phyloP scores from a whole-genome alignment of 2,329 filamentous ascomycete genomes.

The Xylaria sp. region DNA sequence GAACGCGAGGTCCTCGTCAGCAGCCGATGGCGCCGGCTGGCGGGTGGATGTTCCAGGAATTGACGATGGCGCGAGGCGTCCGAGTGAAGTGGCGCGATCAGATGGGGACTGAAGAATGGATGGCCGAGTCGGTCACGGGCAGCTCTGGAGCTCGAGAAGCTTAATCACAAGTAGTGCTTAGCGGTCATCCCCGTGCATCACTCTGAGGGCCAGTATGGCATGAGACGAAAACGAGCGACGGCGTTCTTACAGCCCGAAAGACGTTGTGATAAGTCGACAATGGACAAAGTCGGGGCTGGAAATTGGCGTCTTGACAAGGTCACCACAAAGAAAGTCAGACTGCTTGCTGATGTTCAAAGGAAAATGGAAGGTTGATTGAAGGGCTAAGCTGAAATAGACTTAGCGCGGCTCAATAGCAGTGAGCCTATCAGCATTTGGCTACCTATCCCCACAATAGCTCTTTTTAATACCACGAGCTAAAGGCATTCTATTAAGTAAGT shows the following conservation, averaged over 20 bases:
- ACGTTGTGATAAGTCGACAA: neutral
- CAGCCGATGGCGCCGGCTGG: neutral
- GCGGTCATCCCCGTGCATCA: slow-evolving; percentile 30
- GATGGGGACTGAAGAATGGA: slow-evolving; percentile 4
- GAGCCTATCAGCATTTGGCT: slow-evolving; percentile 20
- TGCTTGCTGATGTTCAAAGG: slow-evolving; percentile 23
- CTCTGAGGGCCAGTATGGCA: slow-evolving; percentile 3
- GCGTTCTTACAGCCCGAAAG: neutral
- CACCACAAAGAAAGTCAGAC: slow-evolving; percentile 34
- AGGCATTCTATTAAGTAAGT: no score
- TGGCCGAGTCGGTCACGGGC: slow-evolving; percentile 24
- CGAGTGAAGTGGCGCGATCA: slow-evolving; percentile 17
- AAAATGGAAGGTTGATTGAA: slow-evolving; percentile 9
- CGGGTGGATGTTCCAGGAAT: neutral
- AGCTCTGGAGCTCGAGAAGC: slow-evolving; percentile 35
- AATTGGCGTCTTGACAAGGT: slow-evolving; percentile 24
- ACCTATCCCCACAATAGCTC: slow-evolving; percentile 15
- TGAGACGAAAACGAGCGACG: slow-evolving; percentile 1
- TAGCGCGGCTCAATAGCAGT: slow-evolving; percentile 20
- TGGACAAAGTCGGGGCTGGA: slow-evolving; percentile 16
- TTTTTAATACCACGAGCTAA: neutral
- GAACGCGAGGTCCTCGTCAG: neutral
- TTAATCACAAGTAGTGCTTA: slow-evolving; percentile 30
- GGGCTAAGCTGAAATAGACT: slow-evolving; percentile 16
- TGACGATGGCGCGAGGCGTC: slow-evolving; percentile 6